A percentile compares a stretch with the other conserved stretches of the same genome.
phyloP scores from a whole-genome alignment of 805 yeast genomes.

The Candida corydali region DNA sequence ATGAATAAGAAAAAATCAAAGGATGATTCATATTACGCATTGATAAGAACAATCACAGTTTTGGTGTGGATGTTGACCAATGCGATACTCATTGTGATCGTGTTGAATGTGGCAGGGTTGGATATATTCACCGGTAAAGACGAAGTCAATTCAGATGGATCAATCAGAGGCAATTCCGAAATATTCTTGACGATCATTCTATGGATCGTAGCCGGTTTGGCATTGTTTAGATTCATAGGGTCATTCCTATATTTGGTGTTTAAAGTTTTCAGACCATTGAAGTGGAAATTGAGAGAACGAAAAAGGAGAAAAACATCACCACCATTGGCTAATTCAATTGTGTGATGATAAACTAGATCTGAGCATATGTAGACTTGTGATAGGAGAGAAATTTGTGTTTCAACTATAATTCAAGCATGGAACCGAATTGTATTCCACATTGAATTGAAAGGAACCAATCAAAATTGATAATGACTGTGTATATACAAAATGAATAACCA shows the following conservation, averaged over 20 bases:
- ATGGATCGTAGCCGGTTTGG: constrained; percentile 92
- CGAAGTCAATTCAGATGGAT: constrained; percentile 23
- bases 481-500: too few relatives aligned
- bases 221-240: constrained; percentile 78
- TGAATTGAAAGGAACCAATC: too few relatives aligned
- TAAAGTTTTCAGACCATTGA: constrained; percentile 35
- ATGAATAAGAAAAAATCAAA: constrained; percentile 18
- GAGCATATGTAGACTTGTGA: too few relatives aligned
- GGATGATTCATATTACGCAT: constrained; percentile 78
- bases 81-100: constrained; percentile 75
- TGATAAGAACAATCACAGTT: constrained; percentile 84
- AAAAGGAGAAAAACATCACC: constrained; percentile 8
- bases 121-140: constrained; percentile 34
- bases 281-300: constrained; percentile 31
- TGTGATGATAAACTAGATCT: too few relatives aligned
- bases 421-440: too few relatives aligned
- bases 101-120: constrained; percentile 80
- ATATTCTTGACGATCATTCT: constrained; percentile 77
- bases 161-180: constrained; percentile 46
- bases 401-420: too few relatives aligned
- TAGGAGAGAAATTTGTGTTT: too few relatives aligned
- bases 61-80: constrained; percentile 87
- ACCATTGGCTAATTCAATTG: too few relatives aligned
- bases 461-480: too few relatives aligned
- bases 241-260: constrained; percentile 53